Conservation (phyloP, 176 grass and related monocot species). For the Pontederia crassipes region DNA sequence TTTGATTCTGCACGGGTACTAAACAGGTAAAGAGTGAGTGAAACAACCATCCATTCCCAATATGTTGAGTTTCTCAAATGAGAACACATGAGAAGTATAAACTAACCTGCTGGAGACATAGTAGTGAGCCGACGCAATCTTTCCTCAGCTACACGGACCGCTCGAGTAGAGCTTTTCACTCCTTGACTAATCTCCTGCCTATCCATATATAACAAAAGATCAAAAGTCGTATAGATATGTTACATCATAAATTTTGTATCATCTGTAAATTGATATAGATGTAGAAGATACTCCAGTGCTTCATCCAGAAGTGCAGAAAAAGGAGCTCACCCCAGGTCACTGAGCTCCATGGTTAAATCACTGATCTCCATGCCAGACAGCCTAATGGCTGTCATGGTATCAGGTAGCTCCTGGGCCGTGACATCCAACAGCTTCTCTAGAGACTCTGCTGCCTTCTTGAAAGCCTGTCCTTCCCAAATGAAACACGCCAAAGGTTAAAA, state of each 20-base stretch:
- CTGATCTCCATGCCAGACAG: constrained; percentile 50
- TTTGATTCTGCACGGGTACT: constrained; percentile 29
- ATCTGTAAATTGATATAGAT: background rate
- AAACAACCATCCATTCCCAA: constrained; percentile 14
- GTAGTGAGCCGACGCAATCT: constrained; percentile 28
- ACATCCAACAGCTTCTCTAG: constrained; percentile 48
- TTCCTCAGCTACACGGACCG: constrained; percentile 44
- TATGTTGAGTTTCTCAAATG: background rate
- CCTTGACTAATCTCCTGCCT: constrained; percentile 58
- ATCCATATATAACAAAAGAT: constrained; percentile 13
- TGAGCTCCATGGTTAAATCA: constrained; percentile 57
- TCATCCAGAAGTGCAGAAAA: constrained; percentile 7
- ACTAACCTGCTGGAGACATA: constrained; percentile 30
- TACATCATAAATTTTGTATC: no score
- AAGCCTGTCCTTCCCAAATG: constrained; percentile 23
- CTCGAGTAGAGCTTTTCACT: constrained; percentile 40
- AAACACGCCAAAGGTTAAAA: background rate
- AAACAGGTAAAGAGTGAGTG: constrained; percentile 21
- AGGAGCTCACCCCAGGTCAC: constrained; percentile 45
- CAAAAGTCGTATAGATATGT: background rate
- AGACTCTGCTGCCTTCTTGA: constrained; percentile 44
- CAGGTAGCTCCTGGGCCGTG: constrained; percentile 42
- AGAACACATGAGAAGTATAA: background rate
- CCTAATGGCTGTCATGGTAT: constrained; percentile 61
- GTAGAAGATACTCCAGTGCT: background rate